Percentiles rank a stretch among this genome's conserved stretches.
These are phyloP conservation scores for Conidiobolus incongruus DNA, from an alignment of 371 early-diverging fungal genomes.

Conservation along the genomic window DNA sequence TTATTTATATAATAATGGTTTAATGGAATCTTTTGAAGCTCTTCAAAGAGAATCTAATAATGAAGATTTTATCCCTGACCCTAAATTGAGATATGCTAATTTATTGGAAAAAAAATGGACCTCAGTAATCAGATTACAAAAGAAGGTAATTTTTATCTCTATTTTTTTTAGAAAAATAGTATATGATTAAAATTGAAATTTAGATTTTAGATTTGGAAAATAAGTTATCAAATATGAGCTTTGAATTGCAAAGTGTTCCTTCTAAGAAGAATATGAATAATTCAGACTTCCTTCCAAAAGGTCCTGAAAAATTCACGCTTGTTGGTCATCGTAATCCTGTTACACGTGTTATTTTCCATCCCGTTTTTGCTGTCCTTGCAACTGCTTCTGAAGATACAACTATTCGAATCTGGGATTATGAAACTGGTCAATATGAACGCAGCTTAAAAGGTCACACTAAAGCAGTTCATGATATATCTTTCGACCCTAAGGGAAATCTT, in stretches of 20 bases:
- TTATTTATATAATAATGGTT: constrained; percentile 52
- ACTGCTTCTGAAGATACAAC: constrained; percentile 80
- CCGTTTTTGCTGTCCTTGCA: constrained; percentile 56
- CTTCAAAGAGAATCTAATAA: constrained; percentile 51
- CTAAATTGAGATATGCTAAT: constrained; percentile 57
- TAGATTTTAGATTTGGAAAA: constrained; percentile 79
- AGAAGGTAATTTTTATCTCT: constrained; percentile 56
- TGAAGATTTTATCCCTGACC: constrained; percentile 41
- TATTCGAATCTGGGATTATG: constrained; percentile 78
- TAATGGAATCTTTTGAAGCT: constrained; percentile 32
- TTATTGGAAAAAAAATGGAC: constrained; percentile 89
- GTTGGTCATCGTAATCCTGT: constrained; percentile 63
- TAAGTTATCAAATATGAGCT: constrained; percentile 46
- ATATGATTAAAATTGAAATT: too few species aligned
- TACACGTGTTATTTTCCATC: constrained; percentile 70
- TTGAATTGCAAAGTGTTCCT: constrained; percentile 42
- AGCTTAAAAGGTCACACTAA: constrained; percentile 87
- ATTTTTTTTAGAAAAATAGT: too few species aligned
- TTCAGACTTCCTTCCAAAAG: constrained; percentile 57
- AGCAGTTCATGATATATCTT: constrained; percentile 61
- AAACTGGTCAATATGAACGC: constrained; percentile 70
- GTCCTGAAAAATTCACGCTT: constrained; percentile 49
- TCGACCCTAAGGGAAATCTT: constrained; percentile 53
- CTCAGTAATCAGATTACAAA: constrained; percentile 71
- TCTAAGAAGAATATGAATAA: constrained; percentile 29